A percentile compares a stretch with the other conserved stretches of the same genome.
phyloP scores from a whole-genome alignment of 805 yeast genomes.

The Yamadazyma nakazawae region DNA sequence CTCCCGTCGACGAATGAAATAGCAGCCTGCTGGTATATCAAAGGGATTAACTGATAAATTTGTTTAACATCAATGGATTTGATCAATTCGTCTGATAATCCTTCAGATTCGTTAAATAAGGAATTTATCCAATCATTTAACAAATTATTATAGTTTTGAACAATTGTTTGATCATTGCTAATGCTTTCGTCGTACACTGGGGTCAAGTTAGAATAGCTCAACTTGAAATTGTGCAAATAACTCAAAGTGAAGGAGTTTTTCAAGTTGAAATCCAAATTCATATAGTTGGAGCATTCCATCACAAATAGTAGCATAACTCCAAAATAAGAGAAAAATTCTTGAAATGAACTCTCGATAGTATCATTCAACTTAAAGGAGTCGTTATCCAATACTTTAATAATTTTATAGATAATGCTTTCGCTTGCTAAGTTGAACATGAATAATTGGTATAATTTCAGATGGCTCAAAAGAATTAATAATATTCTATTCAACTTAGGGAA shows the following conservation, averaged over 20 bases:
- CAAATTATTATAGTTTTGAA: slow-evolving; percentile 31
- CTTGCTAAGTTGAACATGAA: slow-evolving; percentile 45
- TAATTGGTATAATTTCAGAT: slow-evolving; percentile 36
- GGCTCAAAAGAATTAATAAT: slow-evolving; percentile 48
- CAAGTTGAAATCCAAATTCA: slow-evolving; percentile 22
- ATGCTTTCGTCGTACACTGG: slow-evolving; percentile 12
- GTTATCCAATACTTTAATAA: slow-evolving; percentile 49
- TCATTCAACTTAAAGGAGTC: slow-evolving; percentile 33
- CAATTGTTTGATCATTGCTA: slow-evolving; percentile 28
- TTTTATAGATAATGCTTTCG: slow-evolving; percentile 39
- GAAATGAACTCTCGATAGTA: slow-evolving; percentile 57
- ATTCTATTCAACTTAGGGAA: slow-evolving; percentile 41
- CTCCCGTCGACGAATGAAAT: slow-evolving; percentile 54
- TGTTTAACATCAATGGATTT: slow-evolving; percentile 64
- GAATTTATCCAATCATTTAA: slow-evolving; percentile 72
- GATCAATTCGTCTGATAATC: slow-evolving; percentile 81
- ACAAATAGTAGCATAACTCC: slow-evolving; percentile 51
- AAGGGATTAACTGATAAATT: slow-evolving; percentile 65
- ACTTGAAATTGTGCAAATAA: slow-evolving; percentile 32
- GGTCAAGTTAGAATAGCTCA: slow-evolving; percentile 30
- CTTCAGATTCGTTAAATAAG: slow-evolving; percentile 68
- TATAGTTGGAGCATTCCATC: slow-evolving; percentile 6
- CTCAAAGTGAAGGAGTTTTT: slow-evolving; percentile 30
- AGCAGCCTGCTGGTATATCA: slow-evolving; percentile 69
- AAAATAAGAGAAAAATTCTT: slow-evolving; percentile 65